Evolutionary conservation across 1,284 basidiomycete genomes (phyloP).

Genomic region (Amylostereum chailletii): DNA sequence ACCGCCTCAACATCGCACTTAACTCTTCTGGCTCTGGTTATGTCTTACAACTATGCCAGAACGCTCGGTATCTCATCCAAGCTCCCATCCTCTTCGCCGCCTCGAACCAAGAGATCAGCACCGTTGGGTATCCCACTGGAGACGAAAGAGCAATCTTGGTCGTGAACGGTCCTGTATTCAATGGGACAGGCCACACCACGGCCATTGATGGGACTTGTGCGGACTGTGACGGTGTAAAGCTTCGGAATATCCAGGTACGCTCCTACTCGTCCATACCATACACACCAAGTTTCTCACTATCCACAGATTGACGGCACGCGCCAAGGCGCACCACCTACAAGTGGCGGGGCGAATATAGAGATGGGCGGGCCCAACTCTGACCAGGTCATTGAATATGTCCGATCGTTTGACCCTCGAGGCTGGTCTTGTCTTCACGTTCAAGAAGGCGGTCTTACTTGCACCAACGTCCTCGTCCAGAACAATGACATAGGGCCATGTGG

Average conservation of each 20-base stretch:
- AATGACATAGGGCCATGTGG: conserved; percentile 78
- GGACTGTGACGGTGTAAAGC: conserved; percentile 46
- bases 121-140: conserved; percentile 63
- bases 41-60: conserved; percentile 56
- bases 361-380: conserved; percentile 63
- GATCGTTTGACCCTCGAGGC: conserved; percentile 59
- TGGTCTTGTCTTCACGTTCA: conserved; percentile 70
- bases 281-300: background rate
- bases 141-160: conserved; percentile 41
- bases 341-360: conserved; percentile 70
- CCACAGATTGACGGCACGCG: conserved; percentile 61
- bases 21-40: conserved; percentile 58
- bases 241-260: conserved; percentile 68
- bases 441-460: conserved; percentile 61
- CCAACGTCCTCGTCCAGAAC: conserved; percentile 58
- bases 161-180: conserved; percentile 44
- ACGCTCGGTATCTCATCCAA: conserved; percentile 50
- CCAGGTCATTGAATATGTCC: conserved; percentile 66
- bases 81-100: conserved; percentile 58
- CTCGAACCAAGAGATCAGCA: conserved; percentile 71
- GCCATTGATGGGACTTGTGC: conserved; percentile 60
- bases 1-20: conserved; percentile 59
- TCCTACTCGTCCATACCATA: background rate
- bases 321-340: conserved; percentile 34
- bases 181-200: conserved; percentile 57